phyloP scores from a whole-genome alignment of 495 filamentous ascomycete genomes.

The Aspergillus nanangensis region DNA sequence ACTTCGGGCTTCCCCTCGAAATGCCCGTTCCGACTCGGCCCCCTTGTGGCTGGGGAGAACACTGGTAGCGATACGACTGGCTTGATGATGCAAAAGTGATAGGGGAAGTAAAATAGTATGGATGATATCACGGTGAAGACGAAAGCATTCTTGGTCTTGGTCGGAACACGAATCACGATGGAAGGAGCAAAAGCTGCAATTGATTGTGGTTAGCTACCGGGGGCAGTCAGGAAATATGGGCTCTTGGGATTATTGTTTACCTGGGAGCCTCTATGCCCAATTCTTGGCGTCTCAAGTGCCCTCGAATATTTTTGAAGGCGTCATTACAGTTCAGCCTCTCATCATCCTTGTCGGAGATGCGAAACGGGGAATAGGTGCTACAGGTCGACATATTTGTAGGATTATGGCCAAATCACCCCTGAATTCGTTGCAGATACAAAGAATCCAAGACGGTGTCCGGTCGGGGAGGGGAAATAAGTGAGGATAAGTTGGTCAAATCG shows the following conservation, averaged over 20 bases:
- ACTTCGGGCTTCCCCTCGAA: conserved; percentile 52
- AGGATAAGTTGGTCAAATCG: neutral
- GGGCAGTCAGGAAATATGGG: neutral
- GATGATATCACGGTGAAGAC: conserved; percentile 58
- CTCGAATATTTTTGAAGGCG: conserved; percentile 39
- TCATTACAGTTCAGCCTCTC: conserved; percentile 37
- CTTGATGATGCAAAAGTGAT: conserved; percentile 52
- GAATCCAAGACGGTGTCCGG: too few relatives aligned
- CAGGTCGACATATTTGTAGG: conserved; percentile 21
- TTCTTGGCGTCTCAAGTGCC: conserved; percentile 40
- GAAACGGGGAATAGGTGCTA: conserved; percentile 40
- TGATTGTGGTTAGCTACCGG: conserved; percentile 3
- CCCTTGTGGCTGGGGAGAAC: conserved; percentile 41
- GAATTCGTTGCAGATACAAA: too few relatives aligned
- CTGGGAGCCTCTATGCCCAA: conserved; percentile 32
- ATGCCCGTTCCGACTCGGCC: conserved; percentile 55
- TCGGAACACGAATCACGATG: conserved; percentile 37
- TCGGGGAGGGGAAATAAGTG: too few relatives aligned
- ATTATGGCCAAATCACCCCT: too few relatives aligned
- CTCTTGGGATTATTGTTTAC: conserved; percentile 8
- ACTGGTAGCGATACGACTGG: conserved; percentile 43
- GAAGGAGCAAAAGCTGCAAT: conserved; percentile 43
- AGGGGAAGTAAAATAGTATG: conserved; percentile 56
- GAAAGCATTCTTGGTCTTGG: conserved; percentile 42
- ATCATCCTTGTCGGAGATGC: conserved; percentile 34